These are phyloP conservation scores for Endocladia muricata DNA, from an alignment of 31 red algal genomes.

Conservation along the genomic window DNA sequence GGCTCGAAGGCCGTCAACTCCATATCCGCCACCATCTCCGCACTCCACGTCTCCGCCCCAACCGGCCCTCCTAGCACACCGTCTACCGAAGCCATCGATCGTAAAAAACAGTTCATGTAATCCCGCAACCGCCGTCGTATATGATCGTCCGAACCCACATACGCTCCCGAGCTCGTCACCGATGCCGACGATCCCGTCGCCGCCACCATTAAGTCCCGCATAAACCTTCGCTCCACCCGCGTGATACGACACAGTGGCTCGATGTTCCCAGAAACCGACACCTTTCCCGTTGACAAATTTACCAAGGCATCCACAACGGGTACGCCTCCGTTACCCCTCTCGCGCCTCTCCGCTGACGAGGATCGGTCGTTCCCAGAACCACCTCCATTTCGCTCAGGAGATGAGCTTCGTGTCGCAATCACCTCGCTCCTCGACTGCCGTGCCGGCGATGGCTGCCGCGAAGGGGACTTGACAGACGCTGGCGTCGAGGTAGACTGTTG, in stretches of 20 bases:
- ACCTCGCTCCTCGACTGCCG: neutral
- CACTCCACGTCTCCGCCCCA: conserved; percentile 39
- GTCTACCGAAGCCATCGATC: conserved; percentile 50
- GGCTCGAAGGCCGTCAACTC: conserved; percentile 29
- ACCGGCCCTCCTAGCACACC: conserved; percentile 38
- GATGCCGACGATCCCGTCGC: conserved; percentile 37
- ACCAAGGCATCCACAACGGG: conserved; percentile 72
- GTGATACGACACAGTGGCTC: conserved; percentile 65
- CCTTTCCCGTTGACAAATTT: conserved; percentile 54
- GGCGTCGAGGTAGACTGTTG: neutral
- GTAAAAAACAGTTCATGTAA: conserved; percentile 70
- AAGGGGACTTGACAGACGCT: neutral
- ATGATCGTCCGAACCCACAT: conserved; percentile 78
- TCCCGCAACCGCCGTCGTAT: conserved; percentile 60
- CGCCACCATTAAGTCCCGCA: conserved; percentile 65
- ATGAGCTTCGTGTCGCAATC: neutral
- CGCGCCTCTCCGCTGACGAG: neutral
- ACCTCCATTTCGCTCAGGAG: neutral
- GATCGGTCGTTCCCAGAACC: neutral
- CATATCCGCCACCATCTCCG: conserved; percentile 29
- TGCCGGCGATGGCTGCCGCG: neutral
- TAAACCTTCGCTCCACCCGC: conserved; percentile 58
- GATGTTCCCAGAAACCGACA: conserved; percentile 40
- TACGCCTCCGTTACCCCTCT: conserved; percentile 27
- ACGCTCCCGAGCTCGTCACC: conserved; percentile 31